Base-by-base conservation (phyloP, 1,139 yeast genomes). In the Yamadazyma membranifaciens region DNA sequence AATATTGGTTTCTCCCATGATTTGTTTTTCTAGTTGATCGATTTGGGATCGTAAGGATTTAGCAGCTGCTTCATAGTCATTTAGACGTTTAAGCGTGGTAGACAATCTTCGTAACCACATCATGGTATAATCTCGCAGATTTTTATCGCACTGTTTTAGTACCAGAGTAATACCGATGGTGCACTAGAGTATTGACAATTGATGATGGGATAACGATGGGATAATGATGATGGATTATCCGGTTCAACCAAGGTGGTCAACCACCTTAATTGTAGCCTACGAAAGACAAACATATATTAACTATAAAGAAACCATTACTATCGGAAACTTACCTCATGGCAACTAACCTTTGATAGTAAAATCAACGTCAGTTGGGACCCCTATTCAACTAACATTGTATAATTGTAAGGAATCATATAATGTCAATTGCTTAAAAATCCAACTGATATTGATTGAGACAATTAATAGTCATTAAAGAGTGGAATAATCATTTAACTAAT, bases 21-120 rank as follows among this genome's bases (percentile, higher is more conserved):
- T 72, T 12, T 62, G 60, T 4, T 47, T 49, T 44, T 69, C 75
- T 15, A 72, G 52, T 32, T 60, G 54, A 16, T 44, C 45, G 36
- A 70, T 59, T 45, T 70, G 75, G n/a, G 59, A 48, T 34, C 60
- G 55, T n/a, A 72, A 57, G 36, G 55, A 53, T 26, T 57, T 52
- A 10, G 69, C 59, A 2, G 77, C 78, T 33, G 61, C 55, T 15
- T 69, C 67, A 45, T 69, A 72, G 45, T 72, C 76, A 44, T 66
- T 57, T 12, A 15, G 12, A 9, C 31, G 28, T 12, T 30, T 34
- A n/a, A 26, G 5, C 11, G 36, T 11, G 9, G 36, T 26, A 6
- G 24, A 4, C 3, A 34, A 34, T 12, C 26, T 9, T n/a, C 35
- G 12, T n/a, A 31, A n/a, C 33, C 24, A 20, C 24, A 20, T 20